Percentiles rank a stretch among this genome's conserved stretches.
Conservation (phyloP, 2,329 filamentous ascomycete genomes). For the Penicillium freii region DNA sequence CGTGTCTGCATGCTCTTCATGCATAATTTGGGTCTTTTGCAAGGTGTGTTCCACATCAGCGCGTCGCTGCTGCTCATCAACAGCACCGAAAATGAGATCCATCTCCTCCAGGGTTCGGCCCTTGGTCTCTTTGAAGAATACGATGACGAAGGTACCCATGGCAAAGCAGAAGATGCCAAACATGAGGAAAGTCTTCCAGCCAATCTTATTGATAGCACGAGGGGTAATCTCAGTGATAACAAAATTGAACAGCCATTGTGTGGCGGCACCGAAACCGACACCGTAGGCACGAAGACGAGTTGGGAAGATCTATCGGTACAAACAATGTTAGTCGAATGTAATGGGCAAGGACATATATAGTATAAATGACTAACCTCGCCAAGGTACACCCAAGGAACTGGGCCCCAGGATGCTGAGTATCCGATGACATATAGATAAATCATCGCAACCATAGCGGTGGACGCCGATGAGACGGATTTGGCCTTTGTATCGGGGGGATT, state of each 20-base stretch:
- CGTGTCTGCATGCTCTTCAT: constrained; percentile 19
- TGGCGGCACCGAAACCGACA: constrained; percentile 40
- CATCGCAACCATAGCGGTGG: no score
- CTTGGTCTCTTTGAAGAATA: constrained; percentile 40
- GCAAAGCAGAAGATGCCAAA: constrained; percentile 37
- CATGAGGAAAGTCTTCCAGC: constrained; percentile 43
- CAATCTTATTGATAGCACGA: constrained; percentile 39
- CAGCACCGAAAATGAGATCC: constrained; percentile 35
- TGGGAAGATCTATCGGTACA: constrained; percentile 39
- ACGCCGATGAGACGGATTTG: no score
- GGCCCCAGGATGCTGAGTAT: no score
- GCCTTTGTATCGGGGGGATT: no score
- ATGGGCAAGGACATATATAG: background rate
- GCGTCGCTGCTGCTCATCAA: constrained; percentile 24
- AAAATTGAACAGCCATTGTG: constrained; percentile 45
- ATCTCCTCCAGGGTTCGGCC: constrained; percentile 42
- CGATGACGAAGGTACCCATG: no score
- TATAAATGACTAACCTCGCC: no score
- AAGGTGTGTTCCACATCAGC: constrained; percentile 29
- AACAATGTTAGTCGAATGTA: background rate
- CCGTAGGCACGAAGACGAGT: constrained; percentile 42
- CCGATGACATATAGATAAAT: no score
- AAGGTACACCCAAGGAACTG: no score
- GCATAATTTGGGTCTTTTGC: constrained; percentile 25
- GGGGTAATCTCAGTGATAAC: constrained; percentile 44